Evolutionary conservation across 2,329 filamentous ascomycete genomes (phyloP), one percentile per base, ranked within the genome.

Genomic region (Neurospora crassa): DNA sequence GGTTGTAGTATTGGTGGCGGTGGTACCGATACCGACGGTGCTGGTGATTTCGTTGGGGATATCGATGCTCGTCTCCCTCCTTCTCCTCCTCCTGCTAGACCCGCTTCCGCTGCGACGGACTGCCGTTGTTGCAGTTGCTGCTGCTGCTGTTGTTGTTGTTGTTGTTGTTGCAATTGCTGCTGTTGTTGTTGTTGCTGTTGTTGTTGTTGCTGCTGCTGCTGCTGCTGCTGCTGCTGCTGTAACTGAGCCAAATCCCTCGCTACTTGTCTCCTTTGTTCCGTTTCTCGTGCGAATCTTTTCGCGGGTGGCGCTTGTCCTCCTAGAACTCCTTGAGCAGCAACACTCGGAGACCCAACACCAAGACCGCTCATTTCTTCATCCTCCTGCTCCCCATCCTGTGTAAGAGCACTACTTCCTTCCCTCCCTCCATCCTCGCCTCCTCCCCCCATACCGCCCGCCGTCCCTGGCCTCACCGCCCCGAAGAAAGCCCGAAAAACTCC

Each of bases 401-500:
- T 11, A 40, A 37, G 34, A 37, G 10, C 11, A 20, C 14, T 24
- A 45, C 41, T 42, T 5, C 42, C 8, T 45, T n/a, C 42, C 42
- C 42, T 18, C 18, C 42, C 41, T 42, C 41, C 41, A 18, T 59
- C 20, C 5, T 29, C 47, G 2, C 20, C 47, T 3, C 5, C 20
- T 24, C 12, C 20, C 47, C 12, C 53, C 18, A 3, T 3, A 16
- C 12, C 20, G 5, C 20, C 47, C 12, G 12, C 47, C 12, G 12
- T 59, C 24, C 14, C 53, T 24, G 24, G 24, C 24, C 53, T 34
- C 14, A 11, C 10, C 43, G 14, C 29, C 24, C 75, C 76, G 40
- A 81, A 81, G 69, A 81, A 80, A 10, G 79, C 76, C 67, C 74
- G 76, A 74, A 80, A 80, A 2, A 81, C 79, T 34, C 76, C 75